Conservation (phyloP, 306 rosid genomes). For the Corylus avellana region DNA sequence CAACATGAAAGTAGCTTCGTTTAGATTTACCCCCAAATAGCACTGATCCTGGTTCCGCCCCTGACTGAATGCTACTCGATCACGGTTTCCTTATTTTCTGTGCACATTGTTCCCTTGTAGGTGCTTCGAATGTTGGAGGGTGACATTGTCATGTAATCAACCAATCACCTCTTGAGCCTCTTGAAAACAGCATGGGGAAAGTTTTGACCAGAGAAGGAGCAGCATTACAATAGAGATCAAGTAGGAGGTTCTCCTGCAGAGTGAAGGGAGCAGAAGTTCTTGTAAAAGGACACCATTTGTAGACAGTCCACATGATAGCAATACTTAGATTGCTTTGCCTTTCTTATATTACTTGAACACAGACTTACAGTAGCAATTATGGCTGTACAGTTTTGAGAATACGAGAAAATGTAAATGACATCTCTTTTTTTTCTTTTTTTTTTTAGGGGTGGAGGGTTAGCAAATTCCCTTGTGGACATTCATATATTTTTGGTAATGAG, state of each 20-base stretch:
- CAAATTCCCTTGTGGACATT: background rate
- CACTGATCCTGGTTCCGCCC: no score
- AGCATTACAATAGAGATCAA: background rate
- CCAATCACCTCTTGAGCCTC: constrained; percentile 11
- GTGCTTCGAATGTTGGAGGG: constrained; percentile 94
- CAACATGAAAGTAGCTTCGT: no score
- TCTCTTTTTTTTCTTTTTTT: background rate
- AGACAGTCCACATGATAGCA: background rate
- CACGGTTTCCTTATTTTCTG: constrained; percentile 15
- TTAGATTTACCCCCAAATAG: no score
- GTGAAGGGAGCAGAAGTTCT: background rate
- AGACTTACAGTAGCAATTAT: background rate
- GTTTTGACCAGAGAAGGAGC: constrained; percentile 11
- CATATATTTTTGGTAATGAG: background rate
- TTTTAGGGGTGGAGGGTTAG: background rate
- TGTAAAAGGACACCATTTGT: background rate
- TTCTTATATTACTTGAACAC: constrained; percentile 6
- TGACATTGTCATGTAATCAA: constrained; percentile 50
- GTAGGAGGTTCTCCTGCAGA: background rate
- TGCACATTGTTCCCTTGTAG: constrained; percentile 29
- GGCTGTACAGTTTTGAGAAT: background rate
- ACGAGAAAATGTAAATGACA: constrained; percentile 1
- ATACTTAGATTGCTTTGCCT: constrained; percentile 9
- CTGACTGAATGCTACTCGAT: background rate
- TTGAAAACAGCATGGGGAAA: constrained; percentile 9